phyloP scores from a whole-genome alignment of 106 monocot genomes.

The Triglochin maritima region DNA sequence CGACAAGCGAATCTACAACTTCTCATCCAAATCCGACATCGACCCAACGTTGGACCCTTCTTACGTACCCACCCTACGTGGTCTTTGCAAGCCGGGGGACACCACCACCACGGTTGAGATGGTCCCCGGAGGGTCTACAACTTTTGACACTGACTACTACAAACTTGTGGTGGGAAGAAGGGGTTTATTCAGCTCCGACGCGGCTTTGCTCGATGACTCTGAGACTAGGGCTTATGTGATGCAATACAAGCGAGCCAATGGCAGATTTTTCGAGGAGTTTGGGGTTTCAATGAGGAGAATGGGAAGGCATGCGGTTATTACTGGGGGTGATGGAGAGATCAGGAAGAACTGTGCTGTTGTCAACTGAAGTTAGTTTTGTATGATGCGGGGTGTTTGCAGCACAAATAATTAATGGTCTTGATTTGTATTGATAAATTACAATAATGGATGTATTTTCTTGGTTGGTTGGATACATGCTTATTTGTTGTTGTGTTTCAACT shows the following conservation, averaged over 20 bases:
- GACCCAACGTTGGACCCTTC: slow-evolving; percentile 12
- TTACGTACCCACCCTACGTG: slow-evolving; percentile 2
- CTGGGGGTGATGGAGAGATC: slow-evolving; percentile 21
- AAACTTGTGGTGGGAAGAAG: background rate
- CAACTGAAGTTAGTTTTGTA: background rate
- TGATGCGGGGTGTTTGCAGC: background rate
- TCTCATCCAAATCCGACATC: slow-evolving; percentile 9
- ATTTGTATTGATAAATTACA: too few species aligned
- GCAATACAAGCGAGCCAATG: too few species aligned
- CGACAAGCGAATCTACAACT: slow-evolving; percentile 15
- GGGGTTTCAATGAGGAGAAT: slow-evolving; percentile 31
- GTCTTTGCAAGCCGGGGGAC: slow-evolving; percentile 12
- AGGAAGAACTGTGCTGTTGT: slow-evolving; percentile 24
- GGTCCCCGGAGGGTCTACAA: slow-evolving; percentile 9
- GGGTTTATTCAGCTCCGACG: slow-evolving; percentile 14
- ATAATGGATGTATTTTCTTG: too few species aligned
- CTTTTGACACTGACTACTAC: slow-evolving; percentile 14
- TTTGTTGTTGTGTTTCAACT: too few species aligned
- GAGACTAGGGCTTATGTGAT: slow-evolving; percentile 3
- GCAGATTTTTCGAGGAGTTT: slow-evolving; percentile 23
- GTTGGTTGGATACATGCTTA: too few species aligned
- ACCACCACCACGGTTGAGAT: slow-evolving; percentile 11
- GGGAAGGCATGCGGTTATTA: slow-evolving; percentile 30
- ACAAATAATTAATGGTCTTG: too few species aligned
- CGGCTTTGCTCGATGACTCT: slow-evolving; percentile 1